Evolutionary conservation across 805 yeast species (phyloP).

Genomic region (Metschnikowia anglica): DNA sequence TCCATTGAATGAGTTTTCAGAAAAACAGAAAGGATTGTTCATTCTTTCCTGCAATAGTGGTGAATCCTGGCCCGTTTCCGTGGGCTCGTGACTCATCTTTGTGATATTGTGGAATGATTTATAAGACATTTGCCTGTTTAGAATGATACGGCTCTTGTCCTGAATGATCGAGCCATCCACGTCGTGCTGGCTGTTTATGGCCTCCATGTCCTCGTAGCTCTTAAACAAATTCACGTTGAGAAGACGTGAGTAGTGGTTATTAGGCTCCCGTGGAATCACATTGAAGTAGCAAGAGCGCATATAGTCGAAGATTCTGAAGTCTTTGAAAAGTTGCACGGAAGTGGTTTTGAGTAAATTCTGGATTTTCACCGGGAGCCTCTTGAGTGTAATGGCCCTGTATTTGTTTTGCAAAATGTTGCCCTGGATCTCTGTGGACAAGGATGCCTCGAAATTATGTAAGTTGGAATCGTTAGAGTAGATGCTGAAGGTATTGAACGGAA

Average conservation of each 20-base stretch:
- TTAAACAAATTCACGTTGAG: slow-evolving; percentile 38
- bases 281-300: slow-evolving; percentile 42
- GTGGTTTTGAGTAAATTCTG: slow-evolving; percentile 34
- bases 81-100: too few species aligned
- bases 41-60: not conserved
- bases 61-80: not conserved
- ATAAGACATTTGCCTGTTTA: slow-evolving; percentile 21
- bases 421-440: slow-evolving; percentile 30
- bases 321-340: slow-evolving; percentile 35
- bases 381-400: slow-evolving; percentile 25
- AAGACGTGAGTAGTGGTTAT: slow-evolving; percentile 40
- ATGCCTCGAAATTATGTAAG: slow-evolving; percentile 33
- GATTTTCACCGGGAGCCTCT: slow-evolving; percentile 34
- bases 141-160: slow-evolving; percentile 17
- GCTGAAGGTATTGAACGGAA: slow-evolving; percentile 35
- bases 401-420: slow-evolving; percentile 24
- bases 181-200: slow-evolving; percentile 29
- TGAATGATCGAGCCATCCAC: slow-evolving; percentile 26
- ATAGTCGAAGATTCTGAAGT: slow-evolving; percentile 36
- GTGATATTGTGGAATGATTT: slow-evolving; percentile 13
- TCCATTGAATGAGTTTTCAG: slow-evolving; percentile 6
- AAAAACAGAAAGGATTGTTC: not conserved
- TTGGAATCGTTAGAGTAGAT: slow-evolving; percentile 41
- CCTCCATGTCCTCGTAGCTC: slow-evolving; percentile 36
- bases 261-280: slow-evolving; percentile 29